These are phyloP conservation scores for Annulohypoxylon stygium DNA, from an alignment of 495 filamentous ascomycete genomes.

Conservation along the genomic window DNA sequence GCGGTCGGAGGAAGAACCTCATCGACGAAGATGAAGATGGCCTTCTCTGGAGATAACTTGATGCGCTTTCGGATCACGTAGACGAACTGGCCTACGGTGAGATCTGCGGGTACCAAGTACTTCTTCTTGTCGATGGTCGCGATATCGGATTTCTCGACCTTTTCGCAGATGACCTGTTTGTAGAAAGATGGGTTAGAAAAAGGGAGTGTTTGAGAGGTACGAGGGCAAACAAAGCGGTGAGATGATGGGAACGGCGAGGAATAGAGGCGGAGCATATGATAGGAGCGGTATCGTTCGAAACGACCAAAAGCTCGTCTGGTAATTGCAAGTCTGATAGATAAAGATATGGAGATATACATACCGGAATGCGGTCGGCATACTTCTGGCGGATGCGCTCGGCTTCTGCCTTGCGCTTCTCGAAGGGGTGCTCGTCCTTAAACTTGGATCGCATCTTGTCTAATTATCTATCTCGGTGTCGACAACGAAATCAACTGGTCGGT, in stretches of 20 bases:
- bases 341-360: conserved; percentile 65
- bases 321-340: not conserved
- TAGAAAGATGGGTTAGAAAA: conserved; percentile 13
- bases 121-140: conserved; percentile 99
- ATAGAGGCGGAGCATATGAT: not conserved
- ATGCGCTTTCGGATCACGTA: conserved; percentile 99
- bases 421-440: conserved; percentile 99
- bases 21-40: conserved; percentile 99
- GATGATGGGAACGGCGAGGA: conserved; percentile 9
- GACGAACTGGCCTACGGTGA: conserved; percentile 99
- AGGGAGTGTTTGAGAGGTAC: not conserved
- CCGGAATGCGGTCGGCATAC: conserved; percentile 97
- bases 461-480: conserved; percentile 34
- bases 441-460: conserved; percentile 86
- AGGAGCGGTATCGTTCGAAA: not conserved
- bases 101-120: conserved; percentile 96
- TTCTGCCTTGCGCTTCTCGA: conserved; percentile 99
- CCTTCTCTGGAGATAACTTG: conserved; percentile 99
- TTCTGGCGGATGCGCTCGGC: conserved; percentile 99
- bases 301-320: not conserved
- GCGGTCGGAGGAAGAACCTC: conserved; percentile 97
- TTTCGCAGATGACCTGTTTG: conserved; percentile 96
- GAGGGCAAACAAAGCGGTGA: conserved; percentile 34
- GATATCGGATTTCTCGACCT: conserved; percentile 99
- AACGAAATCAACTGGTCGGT: not conserved